Percentiles rank a stretch among this genome's conserved stretches.
Evolutionary conservation across 176 grass and related monocot species (phyloP).

Genomic region (Poa pratensis): DNA sequence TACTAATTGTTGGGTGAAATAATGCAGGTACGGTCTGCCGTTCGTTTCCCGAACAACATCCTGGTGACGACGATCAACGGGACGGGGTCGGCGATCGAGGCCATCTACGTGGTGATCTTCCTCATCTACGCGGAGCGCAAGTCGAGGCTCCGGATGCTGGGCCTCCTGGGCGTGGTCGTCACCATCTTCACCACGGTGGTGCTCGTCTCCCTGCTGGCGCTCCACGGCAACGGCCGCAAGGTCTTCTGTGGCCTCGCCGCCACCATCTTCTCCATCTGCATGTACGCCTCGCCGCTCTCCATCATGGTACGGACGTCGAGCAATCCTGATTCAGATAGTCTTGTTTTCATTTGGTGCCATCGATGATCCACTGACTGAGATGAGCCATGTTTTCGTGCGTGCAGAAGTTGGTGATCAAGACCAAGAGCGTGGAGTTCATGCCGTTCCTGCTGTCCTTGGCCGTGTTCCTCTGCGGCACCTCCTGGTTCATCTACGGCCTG

Average conservation of each 20-base stretch:
- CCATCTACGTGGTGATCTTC: slow-evolving; percentile 92
- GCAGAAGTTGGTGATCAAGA: slow-evolving; percentile 98
- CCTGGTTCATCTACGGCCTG: slow-evolving; percentile 98
- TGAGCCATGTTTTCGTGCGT: no score
- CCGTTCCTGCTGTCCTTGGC: slow-evolving; percentile 92
- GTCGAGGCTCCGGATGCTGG: slow-evolving; percentile 53
- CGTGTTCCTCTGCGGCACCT: slow-evolving; percentile 92
- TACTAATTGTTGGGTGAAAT: not conserved
- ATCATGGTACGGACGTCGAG: slow-evolving; percentile 74
- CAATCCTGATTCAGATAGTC: no score
- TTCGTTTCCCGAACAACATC: slow-evolving; percentile 95
- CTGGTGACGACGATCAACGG: slow-evolving; percentile 95
- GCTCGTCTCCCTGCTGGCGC: slow-evolving; percentile 74
- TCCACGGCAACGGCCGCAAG: slow-evolving; percentile 71
- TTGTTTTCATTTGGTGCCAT: no score
- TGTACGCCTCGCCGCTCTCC: slow-evolving; percentile 97
- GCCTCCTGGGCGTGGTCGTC: slow-evolving; percentile 57
- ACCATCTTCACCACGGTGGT: slow-evolving; percentile 65
- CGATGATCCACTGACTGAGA: not conserved
- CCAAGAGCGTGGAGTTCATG: slow-evolving; percentile 99
- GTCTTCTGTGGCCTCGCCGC: slow-evolving; percentile 92
- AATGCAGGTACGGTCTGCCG: slow-evolving; percentile 78
- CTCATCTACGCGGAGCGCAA: slow-evolving; percentile 68
- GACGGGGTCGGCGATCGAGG: slow-evolving; percentile 71
- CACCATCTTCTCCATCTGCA: slow-evolving; percentile 92